These are phyloP conservation scores for Citrus trifoliata DNA, from an alignment of 345 rosid species.

Conservation along the genomic window DNA sequence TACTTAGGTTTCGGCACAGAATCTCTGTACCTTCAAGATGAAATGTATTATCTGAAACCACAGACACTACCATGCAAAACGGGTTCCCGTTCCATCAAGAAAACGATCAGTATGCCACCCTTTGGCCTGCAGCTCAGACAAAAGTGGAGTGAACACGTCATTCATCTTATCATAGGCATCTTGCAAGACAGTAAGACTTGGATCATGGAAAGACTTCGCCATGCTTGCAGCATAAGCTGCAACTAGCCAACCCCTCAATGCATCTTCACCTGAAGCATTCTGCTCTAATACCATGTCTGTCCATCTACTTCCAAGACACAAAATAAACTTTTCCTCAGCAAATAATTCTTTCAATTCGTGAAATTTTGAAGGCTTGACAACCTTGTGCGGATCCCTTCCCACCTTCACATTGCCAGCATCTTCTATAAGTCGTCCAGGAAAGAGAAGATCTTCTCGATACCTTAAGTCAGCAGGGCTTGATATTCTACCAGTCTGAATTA, in stretches of 20 bases:
- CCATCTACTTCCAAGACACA: conserved; percentile 49
- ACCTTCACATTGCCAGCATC: conserved; percentile 88
- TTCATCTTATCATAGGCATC: conserved; percentile 72
- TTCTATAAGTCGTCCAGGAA: conserved; percentile 73
- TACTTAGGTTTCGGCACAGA: conserved; percentile 1
- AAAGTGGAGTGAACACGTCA: conserved; percentile 42
- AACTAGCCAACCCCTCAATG: conserved; percentile 91
- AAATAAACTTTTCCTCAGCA: conserved; percentile 70
- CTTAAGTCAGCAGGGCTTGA: conserved; percentile 82
- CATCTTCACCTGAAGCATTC: conserved; percentile 84
- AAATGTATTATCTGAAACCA: not conserved
- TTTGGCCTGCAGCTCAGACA: conserved; percentile 62
- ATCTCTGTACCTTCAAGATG: not conserved
- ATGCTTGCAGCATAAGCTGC: conserved; percentile 63
- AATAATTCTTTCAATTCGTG: conserved; percentile 53
- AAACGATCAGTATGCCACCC: conserved; percentile 96
- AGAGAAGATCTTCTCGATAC: conserved; percentile 66
- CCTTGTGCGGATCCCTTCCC: conserved; percentile 66
- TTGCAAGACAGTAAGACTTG: conserved; percentile 33
- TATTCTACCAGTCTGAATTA: conserved; percentile 63
- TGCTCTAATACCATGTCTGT: conserved; percentile 76
- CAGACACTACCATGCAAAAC: conserved; percentile 55
- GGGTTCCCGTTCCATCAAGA: conserved; percentile 77
- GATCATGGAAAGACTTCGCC: conserved; percentile 32
- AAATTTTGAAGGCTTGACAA: conserved; percentile 63